Evolutionary conservation across 2,329 filamentous ascomycete genomes (phyloP).

Genomic region (Dissoconium aciculare): DNA sequence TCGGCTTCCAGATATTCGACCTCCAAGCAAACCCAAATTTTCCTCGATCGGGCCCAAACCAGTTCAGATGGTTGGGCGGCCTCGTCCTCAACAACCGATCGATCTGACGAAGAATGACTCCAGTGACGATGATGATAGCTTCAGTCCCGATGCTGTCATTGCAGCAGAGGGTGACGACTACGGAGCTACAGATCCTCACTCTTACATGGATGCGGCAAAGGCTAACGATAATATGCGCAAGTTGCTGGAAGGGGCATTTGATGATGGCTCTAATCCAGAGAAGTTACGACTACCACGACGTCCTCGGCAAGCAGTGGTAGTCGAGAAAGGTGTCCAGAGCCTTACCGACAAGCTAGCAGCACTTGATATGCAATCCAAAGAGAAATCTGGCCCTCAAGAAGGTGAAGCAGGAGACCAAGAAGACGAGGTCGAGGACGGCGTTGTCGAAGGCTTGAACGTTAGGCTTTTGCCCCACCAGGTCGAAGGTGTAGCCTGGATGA

Average conservation of each 20-base stretch:
- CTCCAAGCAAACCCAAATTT: conserved; percentile 38
- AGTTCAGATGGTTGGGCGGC: conserved; percentile 27
- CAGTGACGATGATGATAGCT: conserved; percentile 27
- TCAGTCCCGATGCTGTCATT: conserved; percentile 34
- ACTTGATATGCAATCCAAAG: conserved; percentile 36
- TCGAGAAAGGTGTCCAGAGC: conserved; percentile 24
- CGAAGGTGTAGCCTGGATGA: conserved; percentile 91
- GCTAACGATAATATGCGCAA: conserved; percentile 66
- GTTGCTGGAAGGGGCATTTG: conserved; percentile 65
- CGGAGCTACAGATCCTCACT: conserved; percentile 39
- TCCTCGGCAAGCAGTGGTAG: conserved; percentile 23
- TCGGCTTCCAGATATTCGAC: conserved; percentile 32
- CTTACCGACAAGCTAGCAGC: conserved; percentile 32
- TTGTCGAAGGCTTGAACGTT: conserved; percentile 68
- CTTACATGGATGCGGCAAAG: conserved; percentile 55
- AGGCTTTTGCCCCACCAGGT: conserved; percentile 87
- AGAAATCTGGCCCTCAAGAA: conserved; percentile 33
- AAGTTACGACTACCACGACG: conserved; percentile 32
- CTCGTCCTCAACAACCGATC: conserved; percentile 29
- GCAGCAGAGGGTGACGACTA: conserved; percentile 34
- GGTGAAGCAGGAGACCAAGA: conserved; percentile 27
- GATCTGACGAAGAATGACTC: conserved; percentile 32
- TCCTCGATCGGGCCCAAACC: conserved; percentile 30
- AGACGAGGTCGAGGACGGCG: conserved; percentile 42
- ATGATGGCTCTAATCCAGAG: conserved; percentile 50